Conservation (phyloP, 1,139 yeast species). For the Candida sanyaensis region DNA sequence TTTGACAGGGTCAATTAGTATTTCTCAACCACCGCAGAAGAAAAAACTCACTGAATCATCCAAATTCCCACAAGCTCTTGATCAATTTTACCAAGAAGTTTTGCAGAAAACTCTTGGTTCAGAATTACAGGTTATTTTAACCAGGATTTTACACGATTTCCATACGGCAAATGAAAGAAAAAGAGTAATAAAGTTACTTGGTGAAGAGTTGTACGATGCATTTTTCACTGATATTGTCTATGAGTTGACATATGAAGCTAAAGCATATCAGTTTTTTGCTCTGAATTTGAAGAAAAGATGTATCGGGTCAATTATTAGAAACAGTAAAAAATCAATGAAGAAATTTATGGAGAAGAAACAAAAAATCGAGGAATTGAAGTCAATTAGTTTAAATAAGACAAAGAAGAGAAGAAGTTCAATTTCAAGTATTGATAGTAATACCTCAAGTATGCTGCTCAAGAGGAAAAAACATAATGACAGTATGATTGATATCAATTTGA, state of each 20-base stretch:
- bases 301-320: slow-evolving; percentile 23
- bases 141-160: slow-evolving; percentile 24
- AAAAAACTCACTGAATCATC: slow-evolving; percentile 20
- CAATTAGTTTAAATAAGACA: slow-evolving; percentile 25
- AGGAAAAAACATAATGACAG: slow-evolving; percentile 13
- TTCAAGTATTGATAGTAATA: slow-evolving; percentile 10
- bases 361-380: slow-evolving; percentile 46
- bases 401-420: slow-evolving; percentile 25
- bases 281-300: slow-evolving; percentile 24
- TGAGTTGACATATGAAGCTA: slow-evolving; percentile 39
- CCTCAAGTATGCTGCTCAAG: slow-evolving; percentile 6
- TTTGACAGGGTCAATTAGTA: not conserved
- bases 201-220: slow-evolving; percentile 55
- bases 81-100: slow-evolving; percentile 27
- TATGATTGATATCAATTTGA: slow-evolving; percentile 18
- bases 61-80: slow-evolving; percentile 21
- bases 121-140: slow-evolving; percentile 29
- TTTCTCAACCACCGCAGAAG: not conserved
- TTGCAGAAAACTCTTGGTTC: slow-evolving; percentile 30
- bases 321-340: slow-evolving; percentile 25
- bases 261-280: slow-evolving; percentile 38
- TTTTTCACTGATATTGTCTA: slow-evolving; percentile 59
- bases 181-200: slow-evolving; percentile 34
- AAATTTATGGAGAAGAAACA: slow-evolving; percentile 27
- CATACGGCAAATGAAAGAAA: slow-evolving; percentile 25